These are phyloP conservation scores for Citrullus mucosospermus DNA, from an alignment of 306 rosid species.

Conservation along the genomic window DNA sequence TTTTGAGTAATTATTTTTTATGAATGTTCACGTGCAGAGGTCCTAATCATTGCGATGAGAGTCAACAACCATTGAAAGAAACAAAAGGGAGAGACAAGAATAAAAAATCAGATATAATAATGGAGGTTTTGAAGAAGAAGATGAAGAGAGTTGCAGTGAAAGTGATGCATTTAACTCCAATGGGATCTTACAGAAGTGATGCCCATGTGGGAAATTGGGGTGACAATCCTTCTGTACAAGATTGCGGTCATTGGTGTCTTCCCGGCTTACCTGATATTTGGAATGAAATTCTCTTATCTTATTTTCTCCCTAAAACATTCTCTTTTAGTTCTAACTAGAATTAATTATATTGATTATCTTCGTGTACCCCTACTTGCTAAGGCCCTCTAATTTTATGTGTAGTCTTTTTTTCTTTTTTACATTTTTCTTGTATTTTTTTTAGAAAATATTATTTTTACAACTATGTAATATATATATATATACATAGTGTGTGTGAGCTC, in stretches of 20 bases:
- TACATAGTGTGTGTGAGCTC: no score
- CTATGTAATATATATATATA: no score
- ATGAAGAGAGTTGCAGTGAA: conserved; percentile 28
- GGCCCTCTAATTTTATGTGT: not conserved
- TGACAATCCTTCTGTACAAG: conserved; percentile 39
- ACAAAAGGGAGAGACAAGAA: conserved; percentile 37
- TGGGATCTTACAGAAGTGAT: conserved; percentile 72
- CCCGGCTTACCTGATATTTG: conserved; percentile 85
- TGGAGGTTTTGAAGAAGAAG: conserved; percentile 39
- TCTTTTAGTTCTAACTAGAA: not conserved
- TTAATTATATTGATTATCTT: no score
- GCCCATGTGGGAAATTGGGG: conserved; percentile 79
- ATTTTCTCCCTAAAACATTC: conserved; percentile 8
- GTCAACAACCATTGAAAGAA: conserved; percentile 31
- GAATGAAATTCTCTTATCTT: conserved; percentile 62
- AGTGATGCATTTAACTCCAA: conserved; percentile 50
- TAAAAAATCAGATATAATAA: conserved; percentile 41
- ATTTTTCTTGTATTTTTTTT: not conserved
- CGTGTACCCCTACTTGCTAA: not conserved
- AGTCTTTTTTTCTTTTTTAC: not conserved
- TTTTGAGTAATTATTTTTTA: not conserved
- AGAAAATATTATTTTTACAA: no score
- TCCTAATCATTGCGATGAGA: conserved; percentile 29
- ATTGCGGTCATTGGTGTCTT: conserved; percentile 90
- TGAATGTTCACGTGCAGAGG: conserved; percentile 32